Percentiles rank a stretch among this genome's conserved stretches.
These are phyloP conservation scores for Scutellaria galericulata DNA, from an alignment of 257 asterid genomes.

Conservation along the genomic window DNA sequence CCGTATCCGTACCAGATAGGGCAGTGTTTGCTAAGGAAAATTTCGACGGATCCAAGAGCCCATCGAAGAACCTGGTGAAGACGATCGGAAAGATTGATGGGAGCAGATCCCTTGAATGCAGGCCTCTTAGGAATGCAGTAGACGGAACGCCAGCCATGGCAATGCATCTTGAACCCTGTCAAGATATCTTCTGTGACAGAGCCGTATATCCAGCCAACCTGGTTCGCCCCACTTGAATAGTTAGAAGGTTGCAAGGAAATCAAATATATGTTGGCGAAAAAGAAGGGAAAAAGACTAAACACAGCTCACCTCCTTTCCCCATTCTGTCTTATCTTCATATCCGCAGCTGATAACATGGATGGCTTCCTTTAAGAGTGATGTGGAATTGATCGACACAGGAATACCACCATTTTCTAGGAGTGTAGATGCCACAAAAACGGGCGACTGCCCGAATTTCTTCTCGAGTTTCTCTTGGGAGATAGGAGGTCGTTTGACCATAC, in stretches of 20 bases:
- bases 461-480: conserved; percentile 71
- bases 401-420: conserved; percentile 71
- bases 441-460: conserved; percentile 86
- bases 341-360: conserved; percentile 96
- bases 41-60: conserved; percentile 98
- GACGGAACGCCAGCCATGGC: conserved; percentile 96
- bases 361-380: conserved; percentile 71
- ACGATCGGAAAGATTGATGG: conserved; percentile 89
- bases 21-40: conserved; percentile 85
- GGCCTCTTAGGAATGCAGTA: conserved; percentile 86
- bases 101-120: conserved; percentile 91
- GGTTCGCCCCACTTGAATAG: conserved; percentile 11
- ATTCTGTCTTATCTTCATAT: conserved; percentile 92
- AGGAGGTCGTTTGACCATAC: conserved; percentile 37
- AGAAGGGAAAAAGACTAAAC: not conserved
- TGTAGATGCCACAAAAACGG: conserved; percentile 79
- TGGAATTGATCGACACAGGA: conserved; percentile 46
- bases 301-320: conserved; percentile 87
- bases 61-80: conserved; percentile 95
- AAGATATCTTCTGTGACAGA: conserved; percentile 93
- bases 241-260: conserved; percentile 26
- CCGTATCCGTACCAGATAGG: conserved; percentile 96
- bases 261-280: not conserved
- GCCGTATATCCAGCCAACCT: conserved; percentile 99
- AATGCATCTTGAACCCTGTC: conserved; percentile 97